Base-by-base conservation (phyloP, 2,329 filamentous ascomycete genomes). In the Clonostachys solani region DNA sequence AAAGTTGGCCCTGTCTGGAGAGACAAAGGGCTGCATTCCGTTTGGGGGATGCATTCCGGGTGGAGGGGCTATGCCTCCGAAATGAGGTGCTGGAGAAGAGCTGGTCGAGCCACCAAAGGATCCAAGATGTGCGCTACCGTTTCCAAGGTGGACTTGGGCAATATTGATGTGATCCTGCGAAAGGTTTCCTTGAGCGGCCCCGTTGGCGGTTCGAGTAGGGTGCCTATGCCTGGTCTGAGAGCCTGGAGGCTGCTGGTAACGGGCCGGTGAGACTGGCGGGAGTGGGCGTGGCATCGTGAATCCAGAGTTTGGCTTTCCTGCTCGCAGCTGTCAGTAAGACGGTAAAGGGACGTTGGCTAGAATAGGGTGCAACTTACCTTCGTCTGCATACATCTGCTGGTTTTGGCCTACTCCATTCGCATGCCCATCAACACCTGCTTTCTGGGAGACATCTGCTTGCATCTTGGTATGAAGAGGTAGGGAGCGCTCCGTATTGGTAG, bases 81-180 rank as follows among this genome's bases (percentile, higher is more conserved):
- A 72, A 42, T 77, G 77, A 40, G 73, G 73, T 17, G 68, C 77
- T 2, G 81, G 81, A 6, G 81, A 84, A 1, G 80, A 77, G 46
- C 71, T 75, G 55, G 77, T 75, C 12, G 81, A 84, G 16, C 72
- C 74, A 33, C 73, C 65, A 50, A 78, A 76, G 7, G 68, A 69
- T 34, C 77, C 77, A 55, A 84, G 83, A 51, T 81, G 71, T 45
- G 83, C 64, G 58, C 74, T 81, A 36, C 76, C 71, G 49, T 74
- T 74, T 58, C 76, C 83, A 13, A 71, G 72, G 46, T 77, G 79
- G 38, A 72, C 60, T 45, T 80, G 75, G 52, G 23, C 23, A 10
- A 29, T 29, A 10, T 29, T 29, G 23, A 29, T 29, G 23, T 29
- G 23, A 9, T 29, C 23, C 6, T 29, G 23, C 9, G 23, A 9